Base-by-base conservation (phyloP, 2,329 filamentous ascomycete species). In the Dichotomopilus funicola region DNA sequence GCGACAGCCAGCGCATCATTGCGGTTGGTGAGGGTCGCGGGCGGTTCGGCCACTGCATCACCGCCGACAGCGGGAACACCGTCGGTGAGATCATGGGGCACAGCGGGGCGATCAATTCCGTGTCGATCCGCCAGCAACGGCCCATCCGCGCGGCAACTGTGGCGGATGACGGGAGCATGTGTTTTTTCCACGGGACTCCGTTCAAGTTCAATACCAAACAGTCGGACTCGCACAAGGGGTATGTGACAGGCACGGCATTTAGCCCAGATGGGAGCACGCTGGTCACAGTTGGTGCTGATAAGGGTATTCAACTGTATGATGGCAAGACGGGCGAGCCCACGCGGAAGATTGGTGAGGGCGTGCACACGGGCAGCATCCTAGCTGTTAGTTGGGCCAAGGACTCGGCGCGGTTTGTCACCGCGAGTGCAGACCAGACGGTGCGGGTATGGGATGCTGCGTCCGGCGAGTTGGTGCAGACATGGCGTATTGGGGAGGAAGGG, bases 1-100 rank as follows among this genome's bases (percentile, higher is more conserved):
- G 91, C 55, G 94, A 99, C 72, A 95, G 89, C 59, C 91, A 96
- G 75, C 87, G 94, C 49, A 87, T 99, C 67, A 96, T 97, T 66
- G 94, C 92, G 3, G 92, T 99, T 5, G 94, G 94, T 45, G 89
- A 97, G 65, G 94, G 94, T 51, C 91, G 92, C 68, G 91, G 97
- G 74, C 83, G 90, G 55, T 96, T 90, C 69, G 92, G 92, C 11
- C 89, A 92, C 71, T 96, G 90, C 75, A 91, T 97, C 69, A 96
- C 90, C 34, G 89, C 89, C 63, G 94, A 97, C 73, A 95, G 89
- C 67, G 94, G 94, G 61, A 99, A 99, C 75, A 91, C 86, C 49
- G 91, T 97, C 13, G 94, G 94, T 56, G 92, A 97, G 73, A 89
- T 99, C 62, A 87, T 85, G 51, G 94, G 94, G 1, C 94, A 99